Base-by-base conservation (phyloP, 2,329 filamentous ascomycete species). In the Diaporthe caulivora region DNA sequence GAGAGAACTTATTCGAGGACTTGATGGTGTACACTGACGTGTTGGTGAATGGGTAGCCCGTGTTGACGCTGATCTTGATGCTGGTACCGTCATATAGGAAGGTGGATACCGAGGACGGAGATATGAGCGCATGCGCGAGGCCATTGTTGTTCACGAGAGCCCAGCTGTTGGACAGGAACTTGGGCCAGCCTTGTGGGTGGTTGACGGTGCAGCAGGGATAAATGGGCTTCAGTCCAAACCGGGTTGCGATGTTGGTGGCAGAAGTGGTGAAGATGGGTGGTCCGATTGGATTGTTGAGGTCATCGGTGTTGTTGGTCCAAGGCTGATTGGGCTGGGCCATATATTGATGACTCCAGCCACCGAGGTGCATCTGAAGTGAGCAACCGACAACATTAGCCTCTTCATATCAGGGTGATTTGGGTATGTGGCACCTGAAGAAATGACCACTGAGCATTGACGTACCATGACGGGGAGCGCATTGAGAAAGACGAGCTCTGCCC, bases 131-230 rank as follows among this genome's bases (percentile, higher is more conserved):
- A 77, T 91, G 88, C 0, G 83, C 86, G 18, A 90, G 76, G 3
- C 86, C 86, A n/a, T 81, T 80, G 3, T 81, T 77, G 4, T 84
- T 85, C 3, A 83, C 78, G 13, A 77, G 77, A 8, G 86, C 83
- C 80, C 84, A 90, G 73, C 84, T 85, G 72, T 84, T 82, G 13
- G 86, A 82, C 1, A 86, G 78, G 71, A 87, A 89, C 74, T 89
- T 89, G 0, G 88, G 87, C 75, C 84, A 87, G 11, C 86, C 88
- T 77, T 89, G 87, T 0, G 85, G 85, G 77, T 88, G 85, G 75
- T 89, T 89, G 74, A 89, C 88, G 1, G 87, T 87, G 77, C 87
- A 89, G 79, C 87, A 89, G 3, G 84, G 84, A 64, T 83, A 88
- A 44, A 87, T 83, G 1, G 85, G 85, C 72, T 87, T 86, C 1